Evolutionary conservation across 208 protist genomes (phyloP).

Genomic region (Sergeia podlipaevii): DNA sequence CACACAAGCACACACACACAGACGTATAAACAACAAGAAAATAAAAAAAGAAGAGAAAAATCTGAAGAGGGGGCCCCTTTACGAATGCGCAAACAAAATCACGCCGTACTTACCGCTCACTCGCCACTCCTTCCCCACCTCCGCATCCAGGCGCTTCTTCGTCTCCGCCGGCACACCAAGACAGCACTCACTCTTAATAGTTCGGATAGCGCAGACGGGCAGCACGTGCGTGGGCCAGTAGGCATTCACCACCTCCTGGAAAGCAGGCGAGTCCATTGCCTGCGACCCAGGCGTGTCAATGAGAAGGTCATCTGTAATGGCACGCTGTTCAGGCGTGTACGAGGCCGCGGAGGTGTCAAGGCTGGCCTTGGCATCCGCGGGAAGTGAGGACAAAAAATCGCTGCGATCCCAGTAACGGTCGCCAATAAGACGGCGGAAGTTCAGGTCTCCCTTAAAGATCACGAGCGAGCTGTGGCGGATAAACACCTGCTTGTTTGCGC

Average conservation of each 20-base stretch:
- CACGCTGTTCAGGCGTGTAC: constrained; percentile 2
- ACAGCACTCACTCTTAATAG: constrained; percentile 86
- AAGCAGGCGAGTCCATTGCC: constrained; percentile 32
- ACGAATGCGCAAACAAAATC: constrained; percentile 54
- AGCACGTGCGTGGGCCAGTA: constrained; percentile 74
- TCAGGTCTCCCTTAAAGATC: constrained; percentile 90
- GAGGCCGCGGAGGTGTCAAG: constrained; percentile 8
- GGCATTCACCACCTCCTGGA: constrained; percentile 46
- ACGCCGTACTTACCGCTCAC: constrained; percentile 78
- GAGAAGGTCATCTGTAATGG: constrained; percentile 25
- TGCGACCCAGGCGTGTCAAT: constrained; percentile 37
- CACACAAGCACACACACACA: not conserved
- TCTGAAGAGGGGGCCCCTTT: not conserved
- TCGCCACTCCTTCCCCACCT: constrained; percentile 38
- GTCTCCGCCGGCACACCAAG: constrained; percentile 47
- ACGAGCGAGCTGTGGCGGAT: constrained; percentile 50
- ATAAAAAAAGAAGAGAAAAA: constrained; percentile 1
- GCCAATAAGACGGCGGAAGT: constrained; percentile 87
- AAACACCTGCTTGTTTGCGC: constrained; percentile 40
- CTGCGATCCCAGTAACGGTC: constrained; percentile 81
- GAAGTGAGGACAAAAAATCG: constrained; percentile 51
- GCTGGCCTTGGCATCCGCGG: constrained; percentile 7
- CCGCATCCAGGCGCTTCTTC: constrained; percentile 46
- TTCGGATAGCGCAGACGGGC: constrained; percentile 77
- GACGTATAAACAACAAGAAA: not conserved